Evolutionary conservation across 768 basidiomycete species (phyloP).

Genomic region (Tulasnella sp.): DNA sequence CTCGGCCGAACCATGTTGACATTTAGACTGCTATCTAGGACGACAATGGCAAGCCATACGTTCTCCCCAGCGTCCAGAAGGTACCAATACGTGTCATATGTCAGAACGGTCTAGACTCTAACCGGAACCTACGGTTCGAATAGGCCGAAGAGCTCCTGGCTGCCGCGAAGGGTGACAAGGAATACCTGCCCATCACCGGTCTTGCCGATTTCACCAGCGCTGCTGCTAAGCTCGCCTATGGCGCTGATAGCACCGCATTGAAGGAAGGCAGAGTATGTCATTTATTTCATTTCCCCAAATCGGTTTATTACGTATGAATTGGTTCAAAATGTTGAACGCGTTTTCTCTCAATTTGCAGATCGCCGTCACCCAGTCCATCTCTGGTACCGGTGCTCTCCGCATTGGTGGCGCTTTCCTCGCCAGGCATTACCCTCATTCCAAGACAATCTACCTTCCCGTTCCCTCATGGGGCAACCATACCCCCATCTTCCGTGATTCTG

Average conservation of each 20-base stretch:
- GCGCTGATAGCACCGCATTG: constrained; percentile 73
- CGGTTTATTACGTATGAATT: neutral
- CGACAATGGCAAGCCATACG: constrained; percentile 91
- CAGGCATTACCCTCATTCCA: constrained; percentile 83
- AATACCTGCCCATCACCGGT: constrained; percentile 96
- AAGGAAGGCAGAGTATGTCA: constrained; percentile 69
- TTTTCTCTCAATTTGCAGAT: constrained; percentile 53
- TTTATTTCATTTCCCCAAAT: constrained; percentile 6
- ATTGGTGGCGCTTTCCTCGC: constrained; percentile 92
- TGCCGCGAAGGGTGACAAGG: constrained; percentile 77
- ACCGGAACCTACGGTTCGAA: constrained; percentile 34
- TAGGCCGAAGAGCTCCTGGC: constrained; percentile 79
- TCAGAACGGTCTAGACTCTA: neutral
- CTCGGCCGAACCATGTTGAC: constrained; percentile 18
- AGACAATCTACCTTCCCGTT: constrained; percentile 85
- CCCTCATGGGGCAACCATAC: constrained; percentile 99
- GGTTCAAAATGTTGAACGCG: constrained; percentile 18
- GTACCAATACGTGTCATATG: constrained; percentile 46
- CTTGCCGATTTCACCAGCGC: constrained; percentile 81
- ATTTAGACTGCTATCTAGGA: constrained; percentile 48
- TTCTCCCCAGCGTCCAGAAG: constrained; percentile 87
- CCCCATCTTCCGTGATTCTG: constrained; percentile 63
- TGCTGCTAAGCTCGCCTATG: constrained; percentile 90
- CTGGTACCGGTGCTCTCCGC: constrained; percentile 95
- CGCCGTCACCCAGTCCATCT: constrained; percentile 90